Conservation (phyloP, 2,329 filamentous ascomycete genomes). For the Aspergillus carbonarius region DNA sequence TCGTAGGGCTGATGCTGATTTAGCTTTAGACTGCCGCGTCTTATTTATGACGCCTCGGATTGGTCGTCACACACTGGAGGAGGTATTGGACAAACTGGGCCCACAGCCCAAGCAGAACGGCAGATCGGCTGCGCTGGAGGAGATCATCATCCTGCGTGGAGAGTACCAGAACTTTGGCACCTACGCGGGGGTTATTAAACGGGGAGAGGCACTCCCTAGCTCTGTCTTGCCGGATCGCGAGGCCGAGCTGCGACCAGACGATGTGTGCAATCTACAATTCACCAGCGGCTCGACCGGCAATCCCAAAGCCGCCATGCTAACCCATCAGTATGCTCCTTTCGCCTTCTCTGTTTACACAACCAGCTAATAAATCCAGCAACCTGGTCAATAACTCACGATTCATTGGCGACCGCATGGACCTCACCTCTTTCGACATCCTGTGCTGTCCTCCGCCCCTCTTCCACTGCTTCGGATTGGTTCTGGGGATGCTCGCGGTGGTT, state of each 20-base stretch:
- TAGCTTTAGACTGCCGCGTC: conserved; percentile 62
- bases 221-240: conserved; percentile 55
- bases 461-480: conserved; percentile 80
- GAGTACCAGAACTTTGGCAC: conserved; percentile 56
- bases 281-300: conserved; percentile 72
- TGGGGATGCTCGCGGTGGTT: conserved; percentile 69
- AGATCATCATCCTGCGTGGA: conserved; percentile 62
- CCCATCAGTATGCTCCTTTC: conserved; percentile 57
- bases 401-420: conserved; percentile 71
- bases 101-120: conserved; percentile 28
- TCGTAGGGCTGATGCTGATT: neutral
- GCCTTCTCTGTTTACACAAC: neutral
- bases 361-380: conserved; percentile 30
- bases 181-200: conserved; percentile 59
- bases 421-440: conserved; percentile 65
- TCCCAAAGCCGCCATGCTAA: conserved; percentile 73
- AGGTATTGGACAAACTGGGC: conserved; percentile 57
- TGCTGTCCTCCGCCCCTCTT: conserved; percentile 83
- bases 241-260: conserved; percentile 59
- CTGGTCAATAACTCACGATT: conserved; percentile 65
- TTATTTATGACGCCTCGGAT: conserved; percentile 72
- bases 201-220: conserved; percentile 51
- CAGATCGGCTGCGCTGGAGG: conserved; percentile 42
- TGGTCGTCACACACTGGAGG: conserved; percentile 62
- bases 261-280: conserved; percentile 73